phyloP scores from a whole-genome alignment of 106 monocot species.

The Dactylorhiza incarnata region DNA sequence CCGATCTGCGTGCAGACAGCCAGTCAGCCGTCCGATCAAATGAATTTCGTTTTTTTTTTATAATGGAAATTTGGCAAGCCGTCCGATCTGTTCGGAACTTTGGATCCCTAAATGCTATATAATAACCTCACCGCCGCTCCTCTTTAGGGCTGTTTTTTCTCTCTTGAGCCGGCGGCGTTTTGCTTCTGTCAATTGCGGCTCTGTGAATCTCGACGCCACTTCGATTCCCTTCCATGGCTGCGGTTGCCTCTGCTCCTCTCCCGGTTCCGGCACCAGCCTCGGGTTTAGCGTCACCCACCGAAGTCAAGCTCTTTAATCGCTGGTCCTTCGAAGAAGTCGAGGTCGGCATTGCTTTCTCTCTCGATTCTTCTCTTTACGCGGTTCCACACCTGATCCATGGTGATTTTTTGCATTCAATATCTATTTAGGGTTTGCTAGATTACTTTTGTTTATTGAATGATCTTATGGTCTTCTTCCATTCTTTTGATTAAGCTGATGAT shows the following conservation, averaged over 20 bases:
- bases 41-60: no score
- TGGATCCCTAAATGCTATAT: no score
- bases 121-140: no score
- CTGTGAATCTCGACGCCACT: neutral
- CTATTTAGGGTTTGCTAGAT: neutral
- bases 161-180: neutral
- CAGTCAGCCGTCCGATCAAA: no score
- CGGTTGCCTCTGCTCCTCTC: neutral
- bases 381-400: neutral
- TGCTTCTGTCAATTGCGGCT: neutral
- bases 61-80: no score
- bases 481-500: neutral
- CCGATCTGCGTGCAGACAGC: no score
- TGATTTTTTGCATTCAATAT: neutral
- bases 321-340: conserved; percentile 36
- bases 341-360: neutral
- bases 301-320: conserved; percentile 35
- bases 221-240: neutral
- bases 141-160: no score
- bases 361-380: neutral
- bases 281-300: neutral
- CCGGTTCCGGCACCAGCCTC: neutral
- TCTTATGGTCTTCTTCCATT: neutral
- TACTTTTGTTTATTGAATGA: neutral
- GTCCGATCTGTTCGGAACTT: no score